Percentiles rank a stretch among this genome's conserved stretches.
Conservation (phyloP, 2,329 filamentous ascomycete genomes). For the Sclerotinia trifoliorum region DNA sequence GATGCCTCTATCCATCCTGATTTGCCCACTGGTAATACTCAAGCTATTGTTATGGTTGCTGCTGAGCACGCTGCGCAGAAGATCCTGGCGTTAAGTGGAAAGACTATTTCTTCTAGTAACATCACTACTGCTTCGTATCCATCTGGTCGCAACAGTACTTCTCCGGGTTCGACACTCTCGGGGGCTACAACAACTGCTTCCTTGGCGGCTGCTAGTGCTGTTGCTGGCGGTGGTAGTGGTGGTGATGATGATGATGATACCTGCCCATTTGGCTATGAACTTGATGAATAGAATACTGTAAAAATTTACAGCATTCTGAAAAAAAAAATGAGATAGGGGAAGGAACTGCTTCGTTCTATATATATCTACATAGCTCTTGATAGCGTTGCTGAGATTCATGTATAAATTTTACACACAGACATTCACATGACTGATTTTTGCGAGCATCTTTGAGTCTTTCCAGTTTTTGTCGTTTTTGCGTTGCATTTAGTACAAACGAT, state of each 20-base stretch:
- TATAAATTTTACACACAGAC: not conserved
- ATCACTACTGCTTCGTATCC: not conserved
- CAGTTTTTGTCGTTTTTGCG: fast-evolving
- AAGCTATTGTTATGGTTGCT: conserved; percentile 62
- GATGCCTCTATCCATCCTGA: conserved; percentile 68
- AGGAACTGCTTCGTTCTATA: not conserved
- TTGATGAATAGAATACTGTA: conserved; percentile 6
- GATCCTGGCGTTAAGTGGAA: conserved; percentile 46
- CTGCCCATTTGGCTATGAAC: conserved; percentile 16
- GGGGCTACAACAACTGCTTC: not conserved
- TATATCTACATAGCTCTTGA: conserved; percentile 7
- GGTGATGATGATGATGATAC: not conserved
- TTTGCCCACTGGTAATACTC: conserved; percentile 65
- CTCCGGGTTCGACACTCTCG: not conserved
- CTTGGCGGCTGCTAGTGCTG: not conserved
- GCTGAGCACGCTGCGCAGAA: conserved; percentile 60
- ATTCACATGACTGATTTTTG: too few species aligned
- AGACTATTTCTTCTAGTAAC: conserved; percentile 3
- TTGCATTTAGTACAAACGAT: too few species aligned
- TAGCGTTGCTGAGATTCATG: conserved; percentile 5
- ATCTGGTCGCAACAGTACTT: not conserved
- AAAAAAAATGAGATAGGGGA: not conserved
- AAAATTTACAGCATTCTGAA: not conserved
- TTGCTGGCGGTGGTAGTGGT: not conserved
- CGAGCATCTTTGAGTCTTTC: not conserved